Conservation (phyloP, 192 early-diverging fungal genomes). For the Entomortierella lignicola region DNA sequence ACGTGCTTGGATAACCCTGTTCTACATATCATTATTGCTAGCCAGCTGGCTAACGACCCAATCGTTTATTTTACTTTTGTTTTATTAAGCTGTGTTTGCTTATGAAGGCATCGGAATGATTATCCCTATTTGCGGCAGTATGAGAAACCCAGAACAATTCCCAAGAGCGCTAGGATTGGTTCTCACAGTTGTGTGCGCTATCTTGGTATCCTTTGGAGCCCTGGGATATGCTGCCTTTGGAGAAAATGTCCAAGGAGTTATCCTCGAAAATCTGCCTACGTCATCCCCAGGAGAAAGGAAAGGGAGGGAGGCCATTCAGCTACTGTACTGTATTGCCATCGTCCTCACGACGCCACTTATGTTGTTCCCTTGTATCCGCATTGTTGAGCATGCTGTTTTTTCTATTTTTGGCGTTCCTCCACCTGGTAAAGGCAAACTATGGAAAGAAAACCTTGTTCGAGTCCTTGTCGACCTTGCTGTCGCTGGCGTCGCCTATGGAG, state of each 20-base stretch:
- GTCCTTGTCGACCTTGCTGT: conserved; percentile 70
- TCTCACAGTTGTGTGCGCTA: conserved; percentile 73
- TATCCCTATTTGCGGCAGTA: conserved; percentile 80
- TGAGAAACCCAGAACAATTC: conserved; percentile 88
- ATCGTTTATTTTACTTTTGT: background rate
- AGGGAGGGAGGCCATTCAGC: conserved; percentile 75
- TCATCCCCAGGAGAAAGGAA: conserved; percentile 26
- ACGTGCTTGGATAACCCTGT: background rate
- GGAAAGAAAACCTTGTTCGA: conserved; percentile 82
- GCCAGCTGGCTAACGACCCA: background rate
- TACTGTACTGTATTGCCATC: conserved; percentile 90
- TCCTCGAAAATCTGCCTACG: conserved; percentile 82
- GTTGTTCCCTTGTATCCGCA: conserved; percentile 90
- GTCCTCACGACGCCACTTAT: conserved; percentile 88
- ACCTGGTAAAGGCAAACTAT: conserved; percentile 69
- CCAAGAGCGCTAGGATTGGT: conserved; percentile 75
- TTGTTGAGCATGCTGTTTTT: conserved; percentile 84
- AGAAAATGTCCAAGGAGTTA: conserved; percentile 78
- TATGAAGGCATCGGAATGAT: conserved; percentile 94
- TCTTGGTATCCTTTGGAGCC: conserved; percentile 80
- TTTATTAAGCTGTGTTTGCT: conserved; percentile 91
- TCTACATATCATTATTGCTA: background rate
- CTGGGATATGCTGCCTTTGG: conserved; percentile 88
- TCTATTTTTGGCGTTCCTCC: conserved; percentile 68
- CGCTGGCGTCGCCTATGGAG: conserved; percentile 75